Evolutionary conservation across 225 moss, liverwort and hornwort species (phyloP).

Genomic region (Marchantia polymorpha): DNA sequence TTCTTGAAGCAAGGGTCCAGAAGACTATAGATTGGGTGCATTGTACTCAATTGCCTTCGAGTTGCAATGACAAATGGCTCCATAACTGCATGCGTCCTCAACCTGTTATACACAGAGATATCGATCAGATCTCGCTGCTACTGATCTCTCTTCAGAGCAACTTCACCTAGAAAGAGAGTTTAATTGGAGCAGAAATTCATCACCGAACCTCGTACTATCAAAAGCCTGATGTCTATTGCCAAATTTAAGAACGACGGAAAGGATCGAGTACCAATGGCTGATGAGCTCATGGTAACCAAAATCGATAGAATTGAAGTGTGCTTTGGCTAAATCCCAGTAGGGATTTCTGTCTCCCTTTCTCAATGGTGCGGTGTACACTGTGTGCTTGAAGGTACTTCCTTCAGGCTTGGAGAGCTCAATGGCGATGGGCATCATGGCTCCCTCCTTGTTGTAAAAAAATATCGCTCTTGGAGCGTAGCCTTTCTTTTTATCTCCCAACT

Average conservation of each 20-base stretch:
- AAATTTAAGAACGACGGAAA: too few relatives aligned
- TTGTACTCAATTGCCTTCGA: constrained; percentile 16
- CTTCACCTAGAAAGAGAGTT: background rate
- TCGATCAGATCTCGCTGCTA: too few relatives aligned
- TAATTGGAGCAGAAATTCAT: background rate
- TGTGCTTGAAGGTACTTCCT: background rate
- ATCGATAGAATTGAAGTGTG: constrained; percentile 26
- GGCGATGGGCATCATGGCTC: constrained; percentile 37
- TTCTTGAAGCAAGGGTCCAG: constrained; percentile 13
- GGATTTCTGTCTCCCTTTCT: constrained; percentile 4
- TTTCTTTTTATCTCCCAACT: background rate
- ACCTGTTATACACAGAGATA: background rate
- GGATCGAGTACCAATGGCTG: constrained; percentile 36
- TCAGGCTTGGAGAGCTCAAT: constrained; percentile 41
- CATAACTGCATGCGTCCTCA: constrained; percentile 17
- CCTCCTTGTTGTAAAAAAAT: constrained; percentile 29
- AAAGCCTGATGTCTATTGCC: too few relatives aligned
- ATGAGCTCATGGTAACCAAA: constrained; percentile 29
- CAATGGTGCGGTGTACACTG: constrained; percentile 32
- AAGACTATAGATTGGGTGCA: constrained; percentile 21
- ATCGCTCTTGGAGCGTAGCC: constrained; percentile 39
- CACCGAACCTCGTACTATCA: background rate
- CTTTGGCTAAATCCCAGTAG: constrained; percentile 39
- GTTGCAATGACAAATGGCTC: constrained; percentile 24
- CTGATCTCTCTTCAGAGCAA: background rate